These are phyloP conservation scores for Penicillium sp. DNA, from an alignment of 2,329 filamentous ascomycete genomes.

Conservation along the genomic window DNA sequence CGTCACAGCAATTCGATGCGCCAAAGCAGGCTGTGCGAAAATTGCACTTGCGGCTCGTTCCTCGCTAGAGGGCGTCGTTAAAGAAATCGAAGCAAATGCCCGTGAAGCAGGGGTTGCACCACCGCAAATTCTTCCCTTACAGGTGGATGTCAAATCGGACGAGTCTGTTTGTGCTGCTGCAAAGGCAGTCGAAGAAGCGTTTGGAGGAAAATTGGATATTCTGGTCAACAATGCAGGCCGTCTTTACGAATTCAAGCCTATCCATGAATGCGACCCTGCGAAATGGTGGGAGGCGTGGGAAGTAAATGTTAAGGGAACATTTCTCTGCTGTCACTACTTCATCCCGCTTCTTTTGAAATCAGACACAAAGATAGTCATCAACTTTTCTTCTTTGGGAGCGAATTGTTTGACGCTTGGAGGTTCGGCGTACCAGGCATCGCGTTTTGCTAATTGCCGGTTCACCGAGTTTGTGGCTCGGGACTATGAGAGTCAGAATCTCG, in stretches of 20 bases:
- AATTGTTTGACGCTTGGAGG: conserved; percentile 40
- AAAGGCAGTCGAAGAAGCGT: neutral
- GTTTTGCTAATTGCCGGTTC: conserved; percentile 54
- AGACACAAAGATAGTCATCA: conserved; percentile 39
- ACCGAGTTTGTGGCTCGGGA: conserved; percentile 54
- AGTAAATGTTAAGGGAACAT: conserved; percentile 58
- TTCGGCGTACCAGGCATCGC: conserved; percentile 56
- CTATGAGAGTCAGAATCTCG: conserved; percentile 46
- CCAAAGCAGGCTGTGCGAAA: conserved; percentile 57
- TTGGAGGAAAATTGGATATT: conserved; percentile 48
- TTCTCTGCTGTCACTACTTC: conserved; percentile 38
- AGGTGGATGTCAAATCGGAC: conserved; percentile 52
- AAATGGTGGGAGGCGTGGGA: conserved; percentile 54
- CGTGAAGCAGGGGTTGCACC: conserved; percentile 40
- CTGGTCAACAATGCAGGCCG: conserved; percentile 58
- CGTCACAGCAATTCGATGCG: conserved; percentile 62
- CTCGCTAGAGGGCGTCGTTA: conserved; percentile 46
- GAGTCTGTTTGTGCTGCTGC: conserved; percentile 37
- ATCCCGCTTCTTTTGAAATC: conserved; percentile 40
- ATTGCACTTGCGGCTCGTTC: conserved; percentile 63
- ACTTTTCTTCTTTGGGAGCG: conserved; percentile 50
- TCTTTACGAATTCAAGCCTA: conserved; percentile 32
- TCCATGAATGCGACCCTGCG: conserved; percentile 45
- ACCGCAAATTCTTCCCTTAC: conserved; percentile 53
- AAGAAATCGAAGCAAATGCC: conserved; percentile 45